These are phyloP conservation scores for Hanseniaspora mollemarum DNA, from an alignment of 805 yeast species.

Conservation along the genomic window DNA sequence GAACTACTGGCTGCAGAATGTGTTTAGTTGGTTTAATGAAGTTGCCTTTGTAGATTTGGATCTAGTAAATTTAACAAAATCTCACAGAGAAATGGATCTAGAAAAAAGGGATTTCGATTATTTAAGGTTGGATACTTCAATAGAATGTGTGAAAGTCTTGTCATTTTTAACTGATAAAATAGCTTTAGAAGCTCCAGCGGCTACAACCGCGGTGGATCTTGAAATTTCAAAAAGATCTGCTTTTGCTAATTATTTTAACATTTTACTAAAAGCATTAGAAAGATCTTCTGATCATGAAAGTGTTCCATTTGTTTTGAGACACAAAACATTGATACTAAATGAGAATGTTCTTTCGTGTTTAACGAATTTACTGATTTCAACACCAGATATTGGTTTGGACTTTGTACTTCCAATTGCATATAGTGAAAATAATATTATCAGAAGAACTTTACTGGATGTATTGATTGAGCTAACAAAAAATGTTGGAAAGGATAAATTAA, in stretches of 20 bases:
- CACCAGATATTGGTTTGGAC: constrained; percentile 65
- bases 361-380: constrained; percentile 58
- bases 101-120: constrained; percentile 36
- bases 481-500: constrained; percentile 23
- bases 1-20: constrained; percentile 37
- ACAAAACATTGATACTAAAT: constrained; percentile 45
- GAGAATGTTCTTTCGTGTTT: constrained; percentile 56
- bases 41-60: constrained; percentile 37
- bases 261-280: constrained; percentile 38
- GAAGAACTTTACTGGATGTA: constrained; percentile 65
- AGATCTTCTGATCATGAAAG: constrained; percentile 30
- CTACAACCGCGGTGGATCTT: constrained; percentile 42
- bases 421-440: constrained; percentile 51
- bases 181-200: constrained; percentile 49
- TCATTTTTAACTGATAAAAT: constrained; percentile 45
- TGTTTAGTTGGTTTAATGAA: constrained; percentile 44
- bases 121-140: constrained; percentile 47
- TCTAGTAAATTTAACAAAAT: constrained; percentile 25
- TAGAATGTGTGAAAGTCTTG: constrained; percentile 51
- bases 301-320: constrained; percentile 34
- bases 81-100: constrained; percentile 31
- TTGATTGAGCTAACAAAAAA: constrained; percentile 52
- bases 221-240: constrained; percentile 46
- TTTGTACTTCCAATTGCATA: constrained; percentile 70
- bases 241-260: constrained; percentile 60